These are phyloP conservation scores for Tetraselmis striata DNA, from an alignment of 139 green algal genomes.

Conservation along the genomic window DNA sequence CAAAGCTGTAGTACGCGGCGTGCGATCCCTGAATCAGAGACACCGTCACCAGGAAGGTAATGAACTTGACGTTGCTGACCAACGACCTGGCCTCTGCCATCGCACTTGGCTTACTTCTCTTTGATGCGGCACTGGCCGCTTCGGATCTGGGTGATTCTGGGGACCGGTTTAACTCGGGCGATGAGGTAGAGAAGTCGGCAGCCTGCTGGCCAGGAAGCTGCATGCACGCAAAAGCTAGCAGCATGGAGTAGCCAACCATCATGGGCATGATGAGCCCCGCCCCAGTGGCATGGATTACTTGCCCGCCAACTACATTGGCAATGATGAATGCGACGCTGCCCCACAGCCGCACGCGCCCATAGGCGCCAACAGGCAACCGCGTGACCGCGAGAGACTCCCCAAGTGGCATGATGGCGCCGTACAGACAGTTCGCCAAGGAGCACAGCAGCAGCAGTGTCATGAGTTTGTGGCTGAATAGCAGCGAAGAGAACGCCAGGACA, in stretches of 20 bases:
- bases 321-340: neutral
- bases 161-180: too few species aligned
- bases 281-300: neutral
- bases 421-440: neutral
- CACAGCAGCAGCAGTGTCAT: neutral
- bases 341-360: neutral
- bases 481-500: neutral
- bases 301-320: neutral
- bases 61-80: neutral
- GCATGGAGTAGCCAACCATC: neutral
- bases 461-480: neutral
- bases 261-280: neutral
- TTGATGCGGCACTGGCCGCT: too few species aligned
- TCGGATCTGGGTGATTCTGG: too few species aligned
- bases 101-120: neutral
- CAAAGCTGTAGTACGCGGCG: neutral
- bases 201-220: neutral
- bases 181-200: too few species aligned
- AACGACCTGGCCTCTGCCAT: neutral
- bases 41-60: neutral
- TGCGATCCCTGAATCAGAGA: neutral
- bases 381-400: neutral
- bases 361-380: neutral
- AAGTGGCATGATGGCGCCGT: neutral
- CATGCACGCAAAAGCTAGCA: neutral